Conservation (phyloP, 1,139 yeast species). For the Kluyveromyces sp. region DNA sequence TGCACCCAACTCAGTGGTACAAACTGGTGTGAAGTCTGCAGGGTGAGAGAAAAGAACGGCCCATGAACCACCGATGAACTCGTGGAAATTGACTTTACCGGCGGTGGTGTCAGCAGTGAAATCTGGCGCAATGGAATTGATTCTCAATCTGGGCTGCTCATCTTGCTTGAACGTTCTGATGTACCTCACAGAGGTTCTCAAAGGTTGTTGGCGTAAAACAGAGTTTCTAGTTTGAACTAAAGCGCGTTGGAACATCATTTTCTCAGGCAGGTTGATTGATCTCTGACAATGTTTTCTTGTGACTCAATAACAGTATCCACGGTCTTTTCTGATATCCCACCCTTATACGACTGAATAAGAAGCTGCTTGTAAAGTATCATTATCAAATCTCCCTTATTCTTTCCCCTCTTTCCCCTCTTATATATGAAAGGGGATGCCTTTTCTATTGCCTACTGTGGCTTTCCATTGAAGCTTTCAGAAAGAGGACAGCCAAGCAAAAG, state of each 20-base stretch:
- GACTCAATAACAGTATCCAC: too few relatives aligned
- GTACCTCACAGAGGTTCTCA: constrained; percentile 25
- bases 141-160: constrained; percentile 62
- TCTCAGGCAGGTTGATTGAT: not conserved
- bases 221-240: constrained; percentile 21
- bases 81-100: constrained; percentile 76
- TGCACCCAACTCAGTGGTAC: constrained; percentile 92
- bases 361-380: not conserved
- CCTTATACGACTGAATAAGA: too few relatives aligned
- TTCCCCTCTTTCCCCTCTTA: not conserved
- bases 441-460: constrained; percentile 1
- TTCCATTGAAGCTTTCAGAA: too few relatives aligned
- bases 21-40: constrained; percentile 90
- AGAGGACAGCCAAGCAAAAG: not conserved
- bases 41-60: constrained; percentile 84
- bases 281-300: not conserved
- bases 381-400: not conserved
- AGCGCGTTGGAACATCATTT: constrained; percentile 27
- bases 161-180: constrained; percentile 46
- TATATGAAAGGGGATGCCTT: not conserved
- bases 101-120: constrained; percentile 71
- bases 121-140: constrained; percentile 71
- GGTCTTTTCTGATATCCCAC: too few relatives aligned
- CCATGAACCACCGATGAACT: constrained; percentile 77
- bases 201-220: constrained; percentile 19